phyloP scores from a whole-genome alignment of 768 basidiomycete species.

The Pulveroboletus ravenelii region DNA sequence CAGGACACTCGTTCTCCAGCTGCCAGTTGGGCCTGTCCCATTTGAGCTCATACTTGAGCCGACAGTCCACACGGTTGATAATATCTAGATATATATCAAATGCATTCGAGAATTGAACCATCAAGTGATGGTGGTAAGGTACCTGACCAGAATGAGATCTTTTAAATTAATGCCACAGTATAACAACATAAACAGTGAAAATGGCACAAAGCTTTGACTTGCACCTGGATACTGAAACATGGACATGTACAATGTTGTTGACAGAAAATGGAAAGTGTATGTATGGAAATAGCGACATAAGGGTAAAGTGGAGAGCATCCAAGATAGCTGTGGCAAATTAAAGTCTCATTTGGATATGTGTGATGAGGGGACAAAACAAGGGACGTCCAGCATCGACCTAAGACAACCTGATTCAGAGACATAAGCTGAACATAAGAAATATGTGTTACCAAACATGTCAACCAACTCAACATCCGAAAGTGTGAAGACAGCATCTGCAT shows the following conservation, averaged over 20 bases:
- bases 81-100: conserved; percentile 15
- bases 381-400: too few relatives aligned
- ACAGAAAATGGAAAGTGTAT: conserved; percentile 6
- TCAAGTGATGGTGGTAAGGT: conserved; percentile 1
- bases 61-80: background rate
- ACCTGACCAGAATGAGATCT: conserved; percentile 8
- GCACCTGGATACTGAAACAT: conserved; percentile 5
- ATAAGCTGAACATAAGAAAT: too few relatives aligned
- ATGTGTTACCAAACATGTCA: too few relatives aligned
- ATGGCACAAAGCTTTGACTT: background rate
- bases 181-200: background rate
- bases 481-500: too few relatives aligned
- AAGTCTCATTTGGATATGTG: conserved; percentile 6
- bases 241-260: conserved; percentile 8
- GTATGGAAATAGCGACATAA: conserved; percentile 10
- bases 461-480: too few relatives aligned
- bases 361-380: too few relatives aligned
- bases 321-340: conserved; percentile 7
- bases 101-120: background rate
- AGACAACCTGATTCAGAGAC: too few relatives aligned
- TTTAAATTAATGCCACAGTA: too few relatives aligned
- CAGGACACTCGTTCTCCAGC: too few relatives aligned
- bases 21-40: too few relatives aligned
- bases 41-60: too few relatives aligned
- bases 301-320: conserved; percentile 5